These are phyloP conservation scores for Colletotrichum lupini DNA, from an alignment of 2,329 filamentous ascomycete species.

Conservation along the genomic window DNA sequence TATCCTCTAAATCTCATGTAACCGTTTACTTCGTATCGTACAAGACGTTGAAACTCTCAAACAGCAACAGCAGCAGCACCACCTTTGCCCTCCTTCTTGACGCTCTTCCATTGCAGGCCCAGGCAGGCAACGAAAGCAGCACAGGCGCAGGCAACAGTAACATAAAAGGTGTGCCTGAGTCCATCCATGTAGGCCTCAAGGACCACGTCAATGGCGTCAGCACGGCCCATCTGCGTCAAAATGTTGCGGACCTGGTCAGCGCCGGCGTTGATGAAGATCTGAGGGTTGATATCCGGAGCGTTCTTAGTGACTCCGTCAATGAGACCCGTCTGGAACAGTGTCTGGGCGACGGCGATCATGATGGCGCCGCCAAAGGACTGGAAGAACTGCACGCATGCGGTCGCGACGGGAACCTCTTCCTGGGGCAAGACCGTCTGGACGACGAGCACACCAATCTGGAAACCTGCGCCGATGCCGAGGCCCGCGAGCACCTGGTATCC, in stretches of 20 bases:
- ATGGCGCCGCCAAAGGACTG: slow-evolving; percentile 74
- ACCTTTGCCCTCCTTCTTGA: slow-evolving; percentile 55
- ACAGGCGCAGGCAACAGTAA: slow-evolving; percentile 59
- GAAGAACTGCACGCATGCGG: slow-evolving; percentile 68
- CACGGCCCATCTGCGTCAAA: slow-evolving; percentile 52
- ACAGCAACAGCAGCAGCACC: slow-evolving; percentile 40
- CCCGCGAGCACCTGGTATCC: slow-evolving; percentile 68
- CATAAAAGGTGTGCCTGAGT: slow-evolving; percentile 62
- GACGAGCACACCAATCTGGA: slow-evolving; percentile 60
- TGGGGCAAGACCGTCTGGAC: slow-evolving; percentile 63
- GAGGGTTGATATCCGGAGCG: slow-evolving; percentile 57
- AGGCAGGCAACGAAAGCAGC: slow-evolving; percentile 56
- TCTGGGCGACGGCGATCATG: slow-evolving; percentile 73
- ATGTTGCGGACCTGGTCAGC: slow-evolving; percentile 61
- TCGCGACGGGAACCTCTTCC: slow-evolving; percentile 61
- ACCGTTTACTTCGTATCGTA: slow-evolving; percentile 13
- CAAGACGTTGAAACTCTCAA: background rate
- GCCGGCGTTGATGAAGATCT: slow-evolving; percentile 62
- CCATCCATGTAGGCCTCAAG: slow-evolving; percentile 61
- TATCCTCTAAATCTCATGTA: slow-evolving; percentile 10
- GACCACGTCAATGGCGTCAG: slow-evolving; percentile 55
- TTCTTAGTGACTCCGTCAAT: slow-evolving; percentile 59
- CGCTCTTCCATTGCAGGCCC: slow-evolving; percentile 64
- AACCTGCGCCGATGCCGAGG: slow-evolving; percentile 61
- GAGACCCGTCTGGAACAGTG: slow-evolving; percentile 74